Base-by-base conservation (phyloP, 768 basidiomycete genomes). In the Nidularia pulvinata region DNA sequence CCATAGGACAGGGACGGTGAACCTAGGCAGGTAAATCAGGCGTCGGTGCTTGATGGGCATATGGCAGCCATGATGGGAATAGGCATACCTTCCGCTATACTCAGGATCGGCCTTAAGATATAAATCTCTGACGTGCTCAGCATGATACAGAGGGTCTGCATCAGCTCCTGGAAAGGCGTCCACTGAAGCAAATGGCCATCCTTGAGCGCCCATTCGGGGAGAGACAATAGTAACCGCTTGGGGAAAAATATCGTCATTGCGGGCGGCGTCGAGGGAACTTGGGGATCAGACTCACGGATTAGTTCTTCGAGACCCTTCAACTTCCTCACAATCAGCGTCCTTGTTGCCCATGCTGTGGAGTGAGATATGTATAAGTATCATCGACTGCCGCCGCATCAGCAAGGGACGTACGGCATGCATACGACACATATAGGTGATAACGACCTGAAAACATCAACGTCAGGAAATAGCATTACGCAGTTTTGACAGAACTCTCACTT, bases 1-100 rank as follows among this genome's bases (percentile, higher is more conserved):
- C 92, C 93, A 99, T 5, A 99, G 77, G 34, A 93, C 71, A 5
- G 95, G 95, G 7, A 94, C 91, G 1, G 93, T 94, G 76, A 93
- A 93, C 37, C 89, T 84, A 34, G 11, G 3, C 3, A 7, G 44
- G 44, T 34, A 7, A 13, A 46, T 25, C 45, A 13, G 22, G 9
- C 19, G 19, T 34, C 19, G 48, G 10, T 46, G 14, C 46, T 19
- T 46, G 46, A 9, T 49, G 33, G 11, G n/a, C 14, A 35, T 7
- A 14, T 30, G 9, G 19, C n/a, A 50, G n/a, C 11, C 14, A 13
- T 10, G 10, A 35, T 37, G 22, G 9, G 14, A 19, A 39, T 16
- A 39, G 10, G 37, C 37, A 34, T 3, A 86, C 86, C 88, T 79
- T 49, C 92, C 93, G 2, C 60, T 59, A 61, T 93, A 97, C 51